Conservation (phyloP, 202 grass and related monocot genomes). For the Panicum virgatum region DNA sequence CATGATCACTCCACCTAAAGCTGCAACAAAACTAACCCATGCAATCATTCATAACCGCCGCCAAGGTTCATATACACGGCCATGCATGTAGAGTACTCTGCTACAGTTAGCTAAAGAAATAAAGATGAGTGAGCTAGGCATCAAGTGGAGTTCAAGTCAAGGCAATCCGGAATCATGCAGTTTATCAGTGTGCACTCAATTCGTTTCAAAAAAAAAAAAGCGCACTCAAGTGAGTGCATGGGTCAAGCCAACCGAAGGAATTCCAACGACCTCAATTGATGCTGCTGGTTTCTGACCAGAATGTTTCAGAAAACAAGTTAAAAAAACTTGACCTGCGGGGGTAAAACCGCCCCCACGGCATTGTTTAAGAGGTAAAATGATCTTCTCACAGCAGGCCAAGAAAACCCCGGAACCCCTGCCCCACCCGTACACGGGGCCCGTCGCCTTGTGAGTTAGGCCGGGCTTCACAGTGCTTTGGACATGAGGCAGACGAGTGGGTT, state of each 20-base stretch:
- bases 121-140: background rate
- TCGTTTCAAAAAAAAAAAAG: background rate
- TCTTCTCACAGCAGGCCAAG: too few relatives aligned
- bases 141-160: background rate
- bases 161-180: background rate
- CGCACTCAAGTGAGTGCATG: background rate
- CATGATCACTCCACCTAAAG: conserved; percentile 27
- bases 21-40: background rate
- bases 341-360: too few relatives aligned
- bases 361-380: too few relatives aligned
- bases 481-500: too few relatives aligned
- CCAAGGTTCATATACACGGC: background rate
- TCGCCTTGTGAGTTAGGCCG: too few relatives aligned
- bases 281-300: background rate
- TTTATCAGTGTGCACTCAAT: background rate
- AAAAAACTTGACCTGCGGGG: too few relatives aligned
- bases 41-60: conserved; percentile 13
- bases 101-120: background rate
- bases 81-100: background rate
- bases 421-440: too few relatives aligned
- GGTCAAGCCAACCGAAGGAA: background rate
- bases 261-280: background rate
- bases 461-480: too few relatives aligned
- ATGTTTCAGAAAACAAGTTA: background rate
- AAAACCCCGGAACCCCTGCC: too few relatives aligned